Evolutionary conservation across 169 alveolate species (phyloP), one percentile per base, ranked within the genome.

Genomic region (Eimeria acervulina): DNA sequence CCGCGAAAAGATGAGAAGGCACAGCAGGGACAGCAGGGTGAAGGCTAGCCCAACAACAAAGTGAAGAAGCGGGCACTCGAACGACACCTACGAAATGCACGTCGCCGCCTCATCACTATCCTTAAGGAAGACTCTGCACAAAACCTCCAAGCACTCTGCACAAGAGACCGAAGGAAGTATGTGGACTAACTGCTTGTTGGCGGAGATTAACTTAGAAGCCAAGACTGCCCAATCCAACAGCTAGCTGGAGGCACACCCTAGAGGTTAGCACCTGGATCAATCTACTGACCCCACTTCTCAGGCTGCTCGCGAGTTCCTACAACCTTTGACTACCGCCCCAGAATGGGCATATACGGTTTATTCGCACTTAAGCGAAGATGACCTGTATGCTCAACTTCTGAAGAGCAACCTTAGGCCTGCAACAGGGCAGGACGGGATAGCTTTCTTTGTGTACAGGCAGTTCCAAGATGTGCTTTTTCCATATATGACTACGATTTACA

Each of bases 271-370:
- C 78, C n/a, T 40, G 44, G 42, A 68, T 38, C 78, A 68, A 31
- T n/a, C 4, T 17, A 68, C 2, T 0, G 78, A 15, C n/a, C 36
- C 78, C 78, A 68, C 78, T 8, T 66, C 78, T 31, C 36, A 66
- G 17, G 33, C n/a, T 66, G 78, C 78, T 66, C 78, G n/a, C 40
- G 78, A n/a, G 78, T n/a, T 66, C 78, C 40, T 66, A 66, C 40
- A 66, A 3, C 21, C 40, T 3, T 23, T 66, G 78, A 40, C 78
- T 26, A 40, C 42, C 13, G 78, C 78, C 17, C 78, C 78, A 5
- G 40, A 1, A 31, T 12, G 40, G 40, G 40, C 78, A 3, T 26
- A 8, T n/a, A 26, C 26, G 78, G 26, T n/a, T 66, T 10, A n/a
- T 66, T 13, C 40, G 3, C 40, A 6, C 13, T 66, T 66, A 36